These are phyloP conservation scores for Verticillium tricorpus DNA, from an alignment of 2,329 filamentous ascomycete species.

Conservation along the genomic window DNA sequence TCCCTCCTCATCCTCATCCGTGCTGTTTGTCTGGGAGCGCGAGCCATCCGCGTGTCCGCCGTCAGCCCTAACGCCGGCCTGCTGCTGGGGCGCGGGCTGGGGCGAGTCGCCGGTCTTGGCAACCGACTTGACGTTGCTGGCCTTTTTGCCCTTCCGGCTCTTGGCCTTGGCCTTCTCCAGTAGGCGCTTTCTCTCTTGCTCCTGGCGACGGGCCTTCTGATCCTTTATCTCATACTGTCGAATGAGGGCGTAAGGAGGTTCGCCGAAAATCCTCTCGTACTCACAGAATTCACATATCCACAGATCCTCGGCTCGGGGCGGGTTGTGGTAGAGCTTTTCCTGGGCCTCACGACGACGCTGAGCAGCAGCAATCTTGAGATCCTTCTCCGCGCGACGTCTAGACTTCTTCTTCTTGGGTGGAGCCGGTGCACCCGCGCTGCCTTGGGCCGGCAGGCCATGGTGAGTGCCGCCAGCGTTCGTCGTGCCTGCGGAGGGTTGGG, in stretches of 20 bases:
- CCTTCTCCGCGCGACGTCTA: constrained; percentile 61
- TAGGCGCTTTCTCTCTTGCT: constrained; percentile 79
- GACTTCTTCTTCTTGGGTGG: constrained; percentile 51
- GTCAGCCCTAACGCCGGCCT: constrained; percentile 1
- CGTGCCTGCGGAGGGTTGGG: constrained; percentile 8
- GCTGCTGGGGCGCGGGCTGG: not conserved
- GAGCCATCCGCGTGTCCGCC: not conserved
- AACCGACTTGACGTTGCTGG: constrained; percentile 66
- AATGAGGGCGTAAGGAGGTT: constrained; percentile 77
- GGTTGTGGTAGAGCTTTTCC: constrained; percentile 70
- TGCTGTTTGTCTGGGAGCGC: constrained; percentile 23
- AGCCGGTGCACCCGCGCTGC: not conserved
- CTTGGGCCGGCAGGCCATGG: not conserved
- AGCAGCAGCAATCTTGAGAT: constrained; percentile 70
- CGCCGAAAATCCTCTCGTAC: constrained; percentile 93
- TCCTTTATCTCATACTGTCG: constrained; percentile 94
- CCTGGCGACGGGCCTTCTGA: constrained; percentile 72
- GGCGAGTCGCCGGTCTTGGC: constrained; percentile 38
- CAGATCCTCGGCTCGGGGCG: constrained; percentile 65
- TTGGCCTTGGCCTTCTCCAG: constrained; percentile 94
- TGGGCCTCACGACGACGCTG: constrained; percentile 74
- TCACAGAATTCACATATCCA: constrained; percentile 99
- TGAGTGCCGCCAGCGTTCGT: not conserved
- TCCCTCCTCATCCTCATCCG: constrained; percentile 29
- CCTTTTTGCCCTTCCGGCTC: constrained; percentile 83